phyloP scores from a whole-genome alignment of 2,329 filamentous ascomycete species.

The Ophiocordyceps sinensis region DNA sequence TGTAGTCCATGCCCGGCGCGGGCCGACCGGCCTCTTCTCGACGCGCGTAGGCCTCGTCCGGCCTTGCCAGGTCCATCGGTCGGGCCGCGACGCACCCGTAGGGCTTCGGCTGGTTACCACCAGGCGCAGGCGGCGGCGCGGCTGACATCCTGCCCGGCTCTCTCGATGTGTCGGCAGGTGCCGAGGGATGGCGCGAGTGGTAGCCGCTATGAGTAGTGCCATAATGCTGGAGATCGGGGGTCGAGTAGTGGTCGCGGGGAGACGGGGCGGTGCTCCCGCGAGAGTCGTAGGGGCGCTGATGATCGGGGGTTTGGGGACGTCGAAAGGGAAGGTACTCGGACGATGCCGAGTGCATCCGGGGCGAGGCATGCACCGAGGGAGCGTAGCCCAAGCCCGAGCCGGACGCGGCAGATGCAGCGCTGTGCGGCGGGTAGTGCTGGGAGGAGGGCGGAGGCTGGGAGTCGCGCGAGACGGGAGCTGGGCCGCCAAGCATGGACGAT shows the following conservation, averaged over 20 bases:
- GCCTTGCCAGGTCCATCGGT: constrained; percentile 28
- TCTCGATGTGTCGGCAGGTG: constrained; percentile 28
- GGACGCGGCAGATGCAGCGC: constrained; percentile 17
- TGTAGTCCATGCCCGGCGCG: constrained; percentile 31
- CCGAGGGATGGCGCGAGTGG: constrained; percentile 32
- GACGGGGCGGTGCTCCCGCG: constrained; percentile 31
- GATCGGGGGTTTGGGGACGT: constrained; percentile 61
- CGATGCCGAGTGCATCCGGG: constrained; percentile 36
- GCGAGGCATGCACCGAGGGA: constrained; percentile 37
- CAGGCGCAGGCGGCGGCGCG: constrained; percentile 32
- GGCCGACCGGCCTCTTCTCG: constrained; percentile 31
- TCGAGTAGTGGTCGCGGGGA: constrained; percentile 36
- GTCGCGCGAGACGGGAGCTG: constrained; percentile 28
- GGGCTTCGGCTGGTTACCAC: constrained; percentile 33
- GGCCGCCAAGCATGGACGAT: constrained; percentile 43
- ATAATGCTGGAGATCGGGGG: constrained; percentile 44
- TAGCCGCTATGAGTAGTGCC: constrained; percentile 41
- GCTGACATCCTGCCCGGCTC: constrained; percentile 22
- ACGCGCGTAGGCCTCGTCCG: constrained; percentile 30
- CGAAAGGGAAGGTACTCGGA: constrained; percentile 49
- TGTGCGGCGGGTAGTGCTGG: constrained; percentile 27
- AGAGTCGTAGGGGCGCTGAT: constrained; percentile 38
- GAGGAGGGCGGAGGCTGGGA: constrained; percentile 23
- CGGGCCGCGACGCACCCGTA: constrained; percentile 30
- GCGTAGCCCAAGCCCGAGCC: constrained; percentile 31